phyloP scores from a whole-genome alignment of 2,329 filamentous ascomycete genomes.

The Neonectria faginata region DNA sequence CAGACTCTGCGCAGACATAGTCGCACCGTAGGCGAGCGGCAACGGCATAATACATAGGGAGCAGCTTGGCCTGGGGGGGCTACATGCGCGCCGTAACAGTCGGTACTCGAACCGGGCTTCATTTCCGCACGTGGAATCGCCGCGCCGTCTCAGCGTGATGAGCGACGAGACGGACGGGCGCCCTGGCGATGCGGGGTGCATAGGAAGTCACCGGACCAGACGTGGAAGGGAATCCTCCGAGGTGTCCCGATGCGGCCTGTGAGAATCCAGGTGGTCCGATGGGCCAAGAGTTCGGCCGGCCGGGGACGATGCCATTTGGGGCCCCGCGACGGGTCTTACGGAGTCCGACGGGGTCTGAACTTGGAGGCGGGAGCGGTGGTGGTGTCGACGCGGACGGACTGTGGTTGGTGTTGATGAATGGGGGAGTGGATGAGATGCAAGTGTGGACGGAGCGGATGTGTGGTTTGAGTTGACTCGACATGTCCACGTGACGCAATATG shows the following conservation, averaged over 20 bases:
- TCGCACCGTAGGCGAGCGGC: conserved; percentile 13
- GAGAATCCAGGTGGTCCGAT: conserved; percentile 32
- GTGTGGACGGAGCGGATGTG: background rate
- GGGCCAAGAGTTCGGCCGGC: conserved; percentile 15
- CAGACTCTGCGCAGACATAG: background rate
- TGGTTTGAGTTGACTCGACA: background rate
- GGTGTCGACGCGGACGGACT: background rate
- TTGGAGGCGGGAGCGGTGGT: conserved; percentile 1
- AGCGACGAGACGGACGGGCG: conserved; percentile 24
- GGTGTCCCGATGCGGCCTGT: conserved; percentile 39
- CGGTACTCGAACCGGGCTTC: conserved; percentile 30
- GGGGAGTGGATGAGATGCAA: background rate
- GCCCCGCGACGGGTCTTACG: conserved; percentile 4
- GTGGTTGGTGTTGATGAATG: background rate
- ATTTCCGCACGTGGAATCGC: conserved; percentile 29
- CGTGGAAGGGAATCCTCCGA: conserved; percentile 42
- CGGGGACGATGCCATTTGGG: conserved; percentile 6
- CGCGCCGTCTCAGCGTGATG: conserved; percentile 14
- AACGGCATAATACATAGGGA: conserved; percentile 7
- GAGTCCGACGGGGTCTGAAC: background rate
- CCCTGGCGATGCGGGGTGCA: conserved; percentile 38
- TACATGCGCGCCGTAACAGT: conserved; percentile 27
- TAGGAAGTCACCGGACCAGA: conserved; percentile 32
- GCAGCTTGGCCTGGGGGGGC: conserved; percentile 42
- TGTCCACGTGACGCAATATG: background rate